These are phyloP conservation scores for Rhynchospora breviuscula DNA, from an alignment of 176 grass and related monocot genomes.

Conservation along the genomic window DNA sequence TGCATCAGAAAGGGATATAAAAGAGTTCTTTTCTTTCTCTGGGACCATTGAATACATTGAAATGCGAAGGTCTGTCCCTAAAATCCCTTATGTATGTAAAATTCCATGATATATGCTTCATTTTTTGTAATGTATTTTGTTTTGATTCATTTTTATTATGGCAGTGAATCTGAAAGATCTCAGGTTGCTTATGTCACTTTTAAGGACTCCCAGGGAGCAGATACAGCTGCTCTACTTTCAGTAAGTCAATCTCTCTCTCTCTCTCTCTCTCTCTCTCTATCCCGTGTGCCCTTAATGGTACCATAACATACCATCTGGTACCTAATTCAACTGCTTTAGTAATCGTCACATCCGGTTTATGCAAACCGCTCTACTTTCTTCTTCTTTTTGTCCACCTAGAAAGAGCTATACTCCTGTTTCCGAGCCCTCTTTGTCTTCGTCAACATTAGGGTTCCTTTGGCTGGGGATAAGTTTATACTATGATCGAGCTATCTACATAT, in stretches of 20 bases:
- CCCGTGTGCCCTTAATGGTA: background rate
- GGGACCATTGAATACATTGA: slow-evolving; percentile 89
- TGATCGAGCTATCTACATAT: background rate
- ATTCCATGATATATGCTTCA: slow-evolving; percentile 7
- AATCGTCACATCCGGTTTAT: background rate
- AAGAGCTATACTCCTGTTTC: too few relatives aligned
- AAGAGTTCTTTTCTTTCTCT: slow-evolving; percentile 97
- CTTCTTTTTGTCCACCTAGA: too few relatives aligned
- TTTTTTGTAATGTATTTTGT: slow-evolving; percentile 11
- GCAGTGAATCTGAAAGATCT: slow-evolving; percentile 81
- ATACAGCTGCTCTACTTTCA: slow-evolving; percentile 88
- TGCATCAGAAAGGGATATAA: slow-evolving; percentile 78
- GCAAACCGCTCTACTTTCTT: too few relatives aligned
- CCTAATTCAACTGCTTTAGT: background rate
- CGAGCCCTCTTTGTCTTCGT: too few relatives aligned
- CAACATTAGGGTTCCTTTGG: background rate
- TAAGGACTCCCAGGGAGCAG: slow-evolving; percentile 85
- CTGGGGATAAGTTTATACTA: background rate
- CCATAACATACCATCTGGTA: background rate
- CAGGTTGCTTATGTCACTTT: slow-evolving; percentile 91
- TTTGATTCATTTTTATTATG: slow-evolving; percentile 24
- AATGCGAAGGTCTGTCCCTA: slow-evolving; percentile 72
- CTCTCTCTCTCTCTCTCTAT: background rate
- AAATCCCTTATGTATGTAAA: background rate
- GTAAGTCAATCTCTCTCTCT: slow-evolving; percentile 39